These are phyloP conservation scores for Ustilago tritici DNA, from an alignment of 1,284 basidiomycete genomes.

Conservation along the genomic window DNA sequence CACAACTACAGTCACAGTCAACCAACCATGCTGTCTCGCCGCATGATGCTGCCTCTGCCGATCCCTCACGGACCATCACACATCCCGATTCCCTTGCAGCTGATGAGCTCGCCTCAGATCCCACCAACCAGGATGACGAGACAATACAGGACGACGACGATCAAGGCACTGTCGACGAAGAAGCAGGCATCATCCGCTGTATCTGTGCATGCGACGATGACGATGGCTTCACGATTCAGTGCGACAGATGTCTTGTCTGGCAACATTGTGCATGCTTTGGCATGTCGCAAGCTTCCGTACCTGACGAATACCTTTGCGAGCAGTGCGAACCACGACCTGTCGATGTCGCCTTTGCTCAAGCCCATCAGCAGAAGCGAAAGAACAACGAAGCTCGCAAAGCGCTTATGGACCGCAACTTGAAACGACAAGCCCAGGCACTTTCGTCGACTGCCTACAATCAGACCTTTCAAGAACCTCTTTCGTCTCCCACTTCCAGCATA, in stretches of 20 bases:
- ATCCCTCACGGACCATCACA: background rate
- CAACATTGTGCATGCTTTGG: constrained; percentile 87
- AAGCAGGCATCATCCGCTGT: constrained; percentile 72
- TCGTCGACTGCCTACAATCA: constrained; percentile 31
- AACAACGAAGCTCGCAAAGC: constrained; percentile 65
- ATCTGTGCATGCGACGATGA: constrained; percentile 80
- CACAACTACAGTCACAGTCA: constrained; percentile 6
- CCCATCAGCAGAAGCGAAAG: constrained; percentile 60
- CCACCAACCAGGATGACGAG: constrained; percentile 31
- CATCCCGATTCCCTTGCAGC: background rate
- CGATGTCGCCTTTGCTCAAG: constrained; percentile 61
- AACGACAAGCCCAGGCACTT: constrained; percentile 41
- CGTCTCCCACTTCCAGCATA: constrained; percentile 25
- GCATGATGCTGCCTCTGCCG: background rate
- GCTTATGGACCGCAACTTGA: constrained; percentile 51
- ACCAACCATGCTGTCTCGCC: constrained; percentile 5
- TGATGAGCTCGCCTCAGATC: constrained; percentile 21
- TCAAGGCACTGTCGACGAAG: constrained; percentile 62
- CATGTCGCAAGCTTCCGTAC: constrained; percentile 74
- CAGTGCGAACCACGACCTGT: constrained; percentile 69
- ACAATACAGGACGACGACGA: constrained; percentile 52
- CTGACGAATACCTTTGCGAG: constrained; percentile 75
- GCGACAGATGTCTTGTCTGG: constrained; percentile 89
- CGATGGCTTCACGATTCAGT: constrained; percentile 92
- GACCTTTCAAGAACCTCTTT: constrained; percentile 17